phyloP scores from a whole-genome alignment of 2,329 filamentous ascomycete species.

The Stachybotrys chlorohalonatus region DNA sequence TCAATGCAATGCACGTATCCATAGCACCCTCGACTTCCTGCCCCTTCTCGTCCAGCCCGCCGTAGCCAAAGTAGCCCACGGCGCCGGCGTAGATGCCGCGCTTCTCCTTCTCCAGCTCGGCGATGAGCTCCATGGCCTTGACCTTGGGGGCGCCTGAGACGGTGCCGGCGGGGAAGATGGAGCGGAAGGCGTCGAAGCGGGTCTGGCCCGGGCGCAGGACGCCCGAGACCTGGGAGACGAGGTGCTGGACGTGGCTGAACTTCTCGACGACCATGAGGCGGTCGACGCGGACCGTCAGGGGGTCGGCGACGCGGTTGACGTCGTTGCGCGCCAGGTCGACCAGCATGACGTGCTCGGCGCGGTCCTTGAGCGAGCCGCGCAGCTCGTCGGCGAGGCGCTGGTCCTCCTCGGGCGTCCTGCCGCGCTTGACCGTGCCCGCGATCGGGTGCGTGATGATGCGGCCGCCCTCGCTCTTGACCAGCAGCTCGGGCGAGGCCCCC shows the following conservation, averaged over 20 bases:
- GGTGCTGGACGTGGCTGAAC: conserved; percentile 95
- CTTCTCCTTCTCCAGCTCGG: conserved; percentile 89
- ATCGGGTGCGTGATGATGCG: conserved; percentile 95
- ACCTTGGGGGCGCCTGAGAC: conserved; percentile 95
- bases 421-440: conserved; percentile 87
- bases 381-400: conserved; percentile 69
- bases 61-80: conserved; percentile 93
- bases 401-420: conserved; percentile 73
- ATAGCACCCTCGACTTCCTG: conserved; percentile 68
- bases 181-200: conserved; percentile 89
- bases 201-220: conserved; percentile 76
- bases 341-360: conserved; percentile 93
- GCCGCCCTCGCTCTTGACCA: conserved; percentile 82
- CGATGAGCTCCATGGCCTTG: conserved; percentile 92
- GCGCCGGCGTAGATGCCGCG: conserved; percentile 91
- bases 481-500: conserved; percentile 86
- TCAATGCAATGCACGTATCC: conserved; percentile 74
- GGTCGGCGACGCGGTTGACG: conserved; percentile 91
- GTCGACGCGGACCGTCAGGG: conserved; percentile 81
- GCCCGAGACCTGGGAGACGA: conserved; percentile 92
- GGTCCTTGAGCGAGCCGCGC: conserved; percentile 76
- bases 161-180: conserved; percentile 94
- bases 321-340: conserved; percentile 95
- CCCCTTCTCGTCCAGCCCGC: conserved; percentile 56
- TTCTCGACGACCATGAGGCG: conserved; percentile 88